Conservation (phyloP, 257 asterid genomes). For the Prunella vulgaris region DNA sequence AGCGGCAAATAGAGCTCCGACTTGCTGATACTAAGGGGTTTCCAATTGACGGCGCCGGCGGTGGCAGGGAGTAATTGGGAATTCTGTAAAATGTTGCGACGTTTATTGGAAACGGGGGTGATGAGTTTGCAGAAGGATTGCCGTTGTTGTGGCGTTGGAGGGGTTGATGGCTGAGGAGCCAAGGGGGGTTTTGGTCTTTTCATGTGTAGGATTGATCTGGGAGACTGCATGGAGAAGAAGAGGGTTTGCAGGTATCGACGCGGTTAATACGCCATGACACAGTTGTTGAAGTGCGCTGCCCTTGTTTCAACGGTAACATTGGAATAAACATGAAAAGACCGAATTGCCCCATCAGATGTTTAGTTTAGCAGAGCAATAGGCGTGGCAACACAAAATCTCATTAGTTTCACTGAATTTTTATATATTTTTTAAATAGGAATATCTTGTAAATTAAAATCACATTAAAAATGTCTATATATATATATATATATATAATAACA, state of each 20-base stretch:
- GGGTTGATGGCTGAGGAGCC: constrained; percentile 32
- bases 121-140: constrained; percentile 28
- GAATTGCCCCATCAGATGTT: no score
- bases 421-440: no score
- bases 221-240: constrained; percentile 18
- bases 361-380: no score
- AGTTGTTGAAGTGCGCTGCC: no score
- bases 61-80: constrained; percentile 30
- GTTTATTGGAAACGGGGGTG: constrained; percentile 34
- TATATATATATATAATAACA: no score
- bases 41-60: constrained; percentile 41
- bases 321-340: no score
- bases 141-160: constrained; percentile 37
- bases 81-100: constrained; percentile 40
- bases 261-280: no score
- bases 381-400: no score
- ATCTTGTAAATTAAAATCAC: no score
- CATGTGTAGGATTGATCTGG: constrained; percentile 24
- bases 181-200: constrained; percentile 33
- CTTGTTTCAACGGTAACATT: no score
- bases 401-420: no score
- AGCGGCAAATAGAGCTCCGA: constrained; percentile 84
- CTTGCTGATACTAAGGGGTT: constrained; percentile 50
- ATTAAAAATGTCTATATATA: no score
- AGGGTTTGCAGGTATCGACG: neutral